Percentiles rank a stretch among this genome's conserved stretches.
These are phyloP conservation scores for Solanum gandarillasii DNA, from an alignment of 257 asterid genomes.

Conservation along the genomic window DNA sequence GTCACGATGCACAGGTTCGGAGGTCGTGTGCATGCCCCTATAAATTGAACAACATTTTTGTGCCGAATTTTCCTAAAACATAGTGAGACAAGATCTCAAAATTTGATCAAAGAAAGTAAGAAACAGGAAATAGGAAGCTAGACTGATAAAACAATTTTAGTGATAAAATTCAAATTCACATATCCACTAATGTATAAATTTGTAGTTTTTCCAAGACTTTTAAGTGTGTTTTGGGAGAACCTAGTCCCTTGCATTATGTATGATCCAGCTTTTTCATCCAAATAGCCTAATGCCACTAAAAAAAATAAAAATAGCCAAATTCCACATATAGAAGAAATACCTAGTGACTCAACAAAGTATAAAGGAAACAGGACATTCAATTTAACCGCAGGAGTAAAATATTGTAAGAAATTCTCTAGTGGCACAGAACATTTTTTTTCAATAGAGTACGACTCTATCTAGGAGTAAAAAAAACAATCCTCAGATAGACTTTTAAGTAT, in stretches of 20 bases:
- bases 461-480: background rate
- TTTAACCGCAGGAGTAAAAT: background rate
- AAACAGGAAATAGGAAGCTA: background rate
- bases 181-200: background rate
- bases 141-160: background rate
- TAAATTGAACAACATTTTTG: constrained; percentile 42
- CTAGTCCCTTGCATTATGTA: background rate
- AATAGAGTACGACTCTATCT: background rate
- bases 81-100: background rate
- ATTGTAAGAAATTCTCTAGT: background rate
- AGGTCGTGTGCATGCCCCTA: constrained; percentile 44
- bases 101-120: background rate
- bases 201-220: background rate
- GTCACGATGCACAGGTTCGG: constrained; percentile 41
- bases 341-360: background rate
- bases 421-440: background rate
- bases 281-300: background rate
- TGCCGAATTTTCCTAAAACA: constrained; percentile 34
- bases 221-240: background rate
- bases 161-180: background rate
- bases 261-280: background rate
- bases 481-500: background rate
- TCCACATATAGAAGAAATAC: background rate
- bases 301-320: background rate
- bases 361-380: background rate